phyloP scores from a whole-genome alignment of 2,329 filamentous ascomycete genomes.

The Byssochlamys sp. region DNA sequence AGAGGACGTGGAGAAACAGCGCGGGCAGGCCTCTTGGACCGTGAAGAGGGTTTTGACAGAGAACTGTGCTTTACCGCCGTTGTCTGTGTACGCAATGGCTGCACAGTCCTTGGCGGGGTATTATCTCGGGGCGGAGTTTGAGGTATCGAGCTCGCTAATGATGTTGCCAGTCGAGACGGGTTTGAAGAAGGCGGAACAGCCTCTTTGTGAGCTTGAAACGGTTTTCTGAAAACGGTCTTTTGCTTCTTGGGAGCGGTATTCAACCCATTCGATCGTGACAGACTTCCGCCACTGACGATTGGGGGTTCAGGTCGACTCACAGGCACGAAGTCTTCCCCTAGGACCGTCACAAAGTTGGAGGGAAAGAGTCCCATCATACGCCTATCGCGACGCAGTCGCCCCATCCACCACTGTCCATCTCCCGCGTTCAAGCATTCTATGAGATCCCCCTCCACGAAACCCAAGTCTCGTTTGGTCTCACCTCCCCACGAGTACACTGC shows the following conservation, averaged over 20 bases:
- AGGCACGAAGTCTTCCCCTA: conserved; percentile 76
- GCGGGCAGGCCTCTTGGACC: neutral
- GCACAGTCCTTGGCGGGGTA: conserved; percentile 21
- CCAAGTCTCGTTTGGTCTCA: conserved; percentile 88
- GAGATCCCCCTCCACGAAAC: conserved; percentile 92
- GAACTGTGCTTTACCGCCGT: conserved; percentile 29
- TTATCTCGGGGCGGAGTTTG: conserved; percentile 27
- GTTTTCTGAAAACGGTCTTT: conserved; percentile 53
- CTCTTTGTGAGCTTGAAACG: conserved; percentile 54
- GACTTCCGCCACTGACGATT: conserved; percentile 45
- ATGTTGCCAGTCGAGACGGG: conserved; percentile 23
- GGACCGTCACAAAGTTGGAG: conserved; percentile 90
- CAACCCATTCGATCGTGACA: conserved; percentile 32
- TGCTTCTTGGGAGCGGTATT: conserved; percentile 47
- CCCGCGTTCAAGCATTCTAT: conserved; percentile 98
- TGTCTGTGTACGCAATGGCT: conserved; percentile 28
- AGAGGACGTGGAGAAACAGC: conserved; percentile 1
- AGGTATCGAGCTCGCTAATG: conserved; percentile 28
- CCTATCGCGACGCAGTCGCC: conserved; percentile 76
- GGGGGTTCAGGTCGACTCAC: conserved; percentile 40
- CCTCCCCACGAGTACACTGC: conserved; percentile 90
- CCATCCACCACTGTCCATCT: conserved; percentile 98
- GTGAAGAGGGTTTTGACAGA: conserved; percentile 20
- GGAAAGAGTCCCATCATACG: conserved; percentile 88
- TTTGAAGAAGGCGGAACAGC: conserved; percentile 33